phyloP scores from a whole-genome alignment of 331 rosid genomes.

The Arachis monticola region DNA sequence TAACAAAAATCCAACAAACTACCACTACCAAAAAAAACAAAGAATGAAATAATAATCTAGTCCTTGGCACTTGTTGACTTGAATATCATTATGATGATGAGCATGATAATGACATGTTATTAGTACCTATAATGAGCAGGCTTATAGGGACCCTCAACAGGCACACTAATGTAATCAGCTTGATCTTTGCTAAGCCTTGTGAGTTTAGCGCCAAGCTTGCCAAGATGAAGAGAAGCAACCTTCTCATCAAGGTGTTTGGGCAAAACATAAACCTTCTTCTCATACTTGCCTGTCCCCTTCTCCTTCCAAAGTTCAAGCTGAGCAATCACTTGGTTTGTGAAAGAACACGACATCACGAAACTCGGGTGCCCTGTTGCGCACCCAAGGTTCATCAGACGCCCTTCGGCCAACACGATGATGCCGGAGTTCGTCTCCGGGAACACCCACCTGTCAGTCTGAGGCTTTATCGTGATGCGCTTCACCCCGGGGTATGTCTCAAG shows the following conservation, averaged over 20 bases:
- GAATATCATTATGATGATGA: not conserved
- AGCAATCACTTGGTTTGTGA: slow-evolving; percentile 97
- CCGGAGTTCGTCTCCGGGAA: slow-evolving; percentile 83
- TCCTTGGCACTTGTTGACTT: not conserved
- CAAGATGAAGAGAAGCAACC: slow-evolving; percentile 94
- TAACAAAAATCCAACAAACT: slow-evolving; percentile 34
- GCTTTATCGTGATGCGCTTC: slow-evolving; percentile 87
- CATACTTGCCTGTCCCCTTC: slow-evolving; percentile 72
- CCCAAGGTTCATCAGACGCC: slow-evolving; percentile 96
- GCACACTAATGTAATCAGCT: slow-evolving; percentile 89
- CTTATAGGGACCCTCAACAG: slow-evolving; percentile 95
- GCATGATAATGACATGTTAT: slow-evolving; percentile 12
- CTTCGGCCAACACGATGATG: slow-evolving; percentile 86
- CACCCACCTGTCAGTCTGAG: slow-evolving; percentile 97
- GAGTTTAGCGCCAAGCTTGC: slow-evolving; percentile 92
- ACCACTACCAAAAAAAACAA: slow-evolving; percentile 26
- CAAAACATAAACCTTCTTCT: slow-evolving; percentile 88
- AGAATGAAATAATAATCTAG: slow-evolving; percentile 4
- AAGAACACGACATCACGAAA: slow-evolving; percentile 98
- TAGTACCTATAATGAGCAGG: slow-evolving; percentile 91
- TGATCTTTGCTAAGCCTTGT: slow-evolving; percentile 85
- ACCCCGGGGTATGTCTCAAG: slow-evolving; percentile 88
- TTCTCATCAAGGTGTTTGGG: slow-evolving; percentile 97
- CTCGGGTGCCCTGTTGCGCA: slow-evolving; percentile 99
- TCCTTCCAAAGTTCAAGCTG: slow-evolving; percentile 97